Evolutionary conservation across 2,329 filamentous ascomycete species (phyloP), one percentile per base, ranked within the genome.

Genomic region (Decorospora gaudefroyi): DNA sequence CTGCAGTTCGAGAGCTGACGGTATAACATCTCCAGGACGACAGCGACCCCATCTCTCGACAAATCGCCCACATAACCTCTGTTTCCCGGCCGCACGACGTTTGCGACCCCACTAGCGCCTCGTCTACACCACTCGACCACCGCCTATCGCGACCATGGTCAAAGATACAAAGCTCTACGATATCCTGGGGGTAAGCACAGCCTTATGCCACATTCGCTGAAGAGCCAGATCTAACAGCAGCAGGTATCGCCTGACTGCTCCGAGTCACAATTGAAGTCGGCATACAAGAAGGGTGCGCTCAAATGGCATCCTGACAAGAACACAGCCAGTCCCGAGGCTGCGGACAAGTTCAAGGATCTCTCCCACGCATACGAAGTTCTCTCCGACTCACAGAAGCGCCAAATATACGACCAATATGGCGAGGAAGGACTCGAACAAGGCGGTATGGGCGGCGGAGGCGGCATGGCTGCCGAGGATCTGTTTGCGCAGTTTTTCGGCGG

Each of bases 281-380:
- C 85, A 61, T 95, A 93, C 81, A 90, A 89, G 73, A 84, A 86
- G 58, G 83, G 84, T 60, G 89, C 89, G 22, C 75, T 93, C 50
- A 93, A 92, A 75, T 87, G 85, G 72, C 89, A 95, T 67, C 89
- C 89, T 69, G 87, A 99, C 75, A 99, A 99, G 82, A 99, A 99
- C 74, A 84, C 86, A 55, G 84, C 93, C 78, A 95, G 95, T 78
- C 90, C 91, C 27, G 87, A 85, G 17, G 91, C 93, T 37, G 90
- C 92, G 62, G 90, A 96, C 51, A 99, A 96, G 75, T 99, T 99
- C 85, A 97, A 99, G 79, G 91, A 96, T 65, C 81, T 96, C 50
- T 95, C 90, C 56, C 86, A 92, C 68, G 93, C 93, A 51, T 99
- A 97, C 75, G 93, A 99, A 78, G 81, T 95, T 58, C 85, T 99